Conservation (phyloP, 768 basidiomycete species). For the Boletus tomentosulus region DNA sequence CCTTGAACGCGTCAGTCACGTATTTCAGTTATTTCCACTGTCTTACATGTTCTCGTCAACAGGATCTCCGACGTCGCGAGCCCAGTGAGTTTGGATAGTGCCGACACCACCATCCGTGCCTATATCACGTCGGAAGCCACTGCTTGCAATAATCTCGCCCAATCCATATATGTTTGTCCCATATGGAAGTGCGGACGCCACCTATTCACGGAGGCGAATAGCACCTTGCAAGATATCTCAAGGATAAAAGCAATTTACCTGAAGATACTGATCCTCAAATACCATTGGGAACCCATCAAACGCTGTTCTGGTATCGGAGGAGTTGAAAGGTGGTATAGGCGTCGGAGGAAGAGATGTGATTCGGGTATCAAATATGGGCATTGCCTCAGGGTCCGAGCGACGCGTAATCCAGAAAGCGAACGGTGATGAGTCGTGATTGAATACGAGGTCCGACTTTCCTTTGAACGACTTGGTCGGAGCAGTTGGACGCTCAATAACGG, state of each 20-base stretch:
- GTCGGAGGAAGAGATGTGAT: constrained; percentile 55
- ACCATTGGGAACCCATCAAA: constrained; percentile 65
- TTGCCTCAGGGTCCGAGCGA: constrained; percentile 48
- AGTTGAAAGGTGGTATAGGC: constrained; percentile 53
- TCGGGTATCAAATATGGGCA: constrained; percentile 70
- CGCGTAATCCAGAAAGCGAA: constrained; percentile 83
- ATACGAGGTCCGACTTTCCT: constrained; percentile 56
- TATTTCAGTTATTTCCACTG: neutral
- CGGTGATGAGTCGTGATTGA: constrained; percentile 60
- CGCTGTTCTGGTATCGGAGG: constrained; percentile 48
- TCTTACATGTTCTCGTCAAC: constrained; percentile 63
- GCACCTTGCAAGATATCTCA: neutral
- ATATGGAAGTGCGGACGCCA: constrained; percentile 62
- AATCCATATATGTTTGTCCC: constrained; percentile 75
- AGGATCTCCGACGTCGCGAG: constrained; percentile 57
- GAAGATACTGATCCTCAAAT: constrained; percentile 78
- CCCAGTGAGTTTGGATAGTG: constrained; percentile 67
- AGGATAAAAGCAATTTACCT: constrained; percentile 35
- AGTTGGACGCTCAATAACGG: constrained; percentile 43
- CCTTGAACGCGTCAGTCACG: constrained; percentile 27
- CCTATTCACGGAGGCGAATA: constrained; percentile 27
- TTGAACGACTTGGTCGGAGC: constrained; percentile 33
- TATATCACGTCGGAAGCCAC: constrained; percentile 63
- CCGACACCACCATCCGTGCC: constrained; percentile 45
- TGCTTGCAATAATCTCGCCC: constrained; percentile 67